Base-by-base conservation (phyloP, 2,329 filamentous ascomycete species). In the Fusarium mexicanum region DNA sequence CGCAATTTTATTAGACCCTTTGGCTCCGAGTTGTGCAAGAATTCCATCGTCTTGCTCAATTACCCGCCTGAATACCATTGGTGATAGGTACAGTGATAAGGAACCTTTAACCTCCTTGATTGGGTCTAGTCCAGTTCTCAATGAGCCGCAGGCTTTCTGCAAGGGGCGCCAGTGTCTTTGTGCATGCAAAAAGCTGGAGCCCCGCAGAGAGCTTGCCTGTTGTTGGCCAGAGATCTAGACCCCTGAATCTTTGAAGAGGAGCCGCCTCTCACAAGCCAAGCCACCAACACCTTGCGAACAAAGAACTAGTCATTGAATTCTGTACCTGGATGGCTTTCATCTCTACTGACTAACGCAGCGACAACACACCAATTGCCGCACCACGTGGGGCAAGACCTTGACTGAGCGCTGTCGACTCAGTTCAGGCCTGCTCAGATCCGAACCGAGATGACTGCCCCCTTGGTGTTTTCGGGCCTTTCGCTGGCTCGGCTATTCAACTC, bases 171-270 rank as follows among this genome's bases (percentile, higher is more conserved):
- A 63, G 69, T 71, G 66, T 67, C 69, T 74, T 64, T 73, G 74
- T 64, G 69, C 67, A 76, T 78, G 72, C 54, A 67, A 67, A 78
- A 78, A 78, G 73, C 72, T 76, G 73, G 75, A 78, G 76, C 76
- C 76, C 76, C 74, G 64, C 74, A 71, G 69, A 76, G 69, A 74
- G 73, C 75, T 74, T 75, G 68, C 61, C 64, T 60, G 53, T 63
- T 66, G 66, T 70, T 66, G 67, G 63, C 33, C 65, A 61, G 66
- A 69, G 69, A 78, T 77, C 76, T 72, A 74, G 67, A 69, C 66
- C 76, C 67, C 74, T 72, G 68, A 64, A 77, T 78, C 69, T 72
- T 66, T 69, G 64, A 48, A 67, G 58, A 70, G 51, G 69, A 57
- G 68, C 48, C 48, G 31, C 59, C 43, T 64, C 59, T 55, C 44